phyloP scores from a whole-genome alignment of 2,329 filamentous ascomycete genomes.

The Atkinsonella texensis region DNA sequence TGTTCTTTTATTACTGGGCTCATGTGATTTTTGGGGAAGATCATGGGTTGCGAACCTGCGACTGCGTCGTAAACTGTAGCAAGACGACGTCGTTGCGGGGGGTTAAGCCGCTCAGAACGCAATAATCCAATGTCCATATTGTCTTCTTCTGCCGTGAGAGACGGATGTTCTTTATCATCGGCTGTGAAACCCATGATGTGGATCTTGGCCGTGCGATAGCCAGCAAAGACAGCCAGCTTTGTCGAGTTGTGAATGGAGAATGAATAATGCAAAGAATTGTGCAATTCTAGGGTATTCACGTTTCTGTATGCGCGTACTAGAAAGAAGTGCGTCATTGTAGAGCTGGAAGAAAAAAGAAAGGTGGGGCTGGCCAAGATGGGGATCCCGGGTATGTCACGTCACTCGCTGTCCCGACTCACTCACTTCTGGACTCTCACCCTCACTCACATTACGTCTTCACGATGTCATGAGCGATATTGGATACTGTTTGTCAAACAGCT shows the following conservation, averaged over 20 bases:
- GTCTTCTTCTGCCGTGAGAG: slow-evolving; percentile 4
- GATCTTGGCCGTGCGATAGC: neutral
- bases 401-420: too few species aligned
- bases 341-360: neutral
- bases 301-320: neutral
- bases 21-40: neutral
- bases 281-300: neutral
- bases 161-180: slow-evolving; percentile 2
- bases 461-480: too few species aligned
- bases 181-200: neutral
- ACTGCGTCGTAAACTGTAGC: slow-evolving; percentile 62
- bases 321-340: neutral
- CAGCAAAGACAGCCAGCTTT: too few species aligned
- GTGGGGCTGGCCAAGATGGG: neutral
- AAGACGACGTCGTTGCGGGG: slow-evolving; percentile 16
- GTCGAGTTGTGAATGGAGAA: neutral
- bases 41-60: slow-evolving; percentile 35
- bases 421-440: neutral
- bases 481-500: too few species aligned
- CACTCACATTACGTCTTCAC: neutral
- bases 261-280: neutral
- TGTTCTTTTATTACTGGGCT: neutral
- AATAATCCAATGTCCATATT: slow-evolving; percentile 3
- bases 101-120: slow-evolving; percentile 5
- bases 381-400: neutral